Evolutionary conservation across 352 stramenopile species (phyloP).

Genomic region (Globisporangium apiculatum): DNA sequence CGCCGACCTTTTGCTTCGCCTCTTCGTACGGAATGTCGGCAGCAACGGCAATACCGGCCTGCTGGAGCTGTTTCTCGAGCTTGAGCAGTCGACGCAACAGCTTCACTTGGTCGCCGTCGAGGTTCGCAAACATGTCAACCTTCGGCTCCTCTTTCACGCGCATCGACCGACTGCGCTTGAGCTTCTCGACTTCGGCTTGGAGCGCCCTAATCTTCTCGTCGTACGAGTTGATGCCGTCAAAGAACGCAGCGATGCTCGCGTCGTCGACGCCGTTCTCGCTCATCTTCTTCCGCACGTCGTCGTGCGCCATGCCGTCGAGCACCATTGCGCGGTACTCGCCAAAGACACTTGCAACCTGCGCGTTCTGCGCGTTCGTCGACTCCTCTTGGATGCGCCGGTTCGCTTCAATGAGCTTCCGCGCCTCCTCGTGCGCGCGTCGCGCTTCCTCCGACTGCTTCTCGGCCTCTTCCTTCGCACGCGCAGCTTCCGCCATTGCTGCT

Average conservation of each 20-base stretch:
- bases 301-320: constrained; percentile 55
- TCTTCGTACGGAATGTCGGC: constrained; percentile 92
- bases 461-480: constrained; percentile 68
- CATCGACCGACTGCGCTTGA: constrained; percentile 52
- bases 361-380: constrained; percentile 25
- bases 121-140: constrained; percentile 59
- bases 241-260: constrained; percentile 63
- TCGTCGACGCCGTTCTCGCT: constrained; percentile 71
- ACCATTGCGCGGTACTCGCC: constrained; percentile 62
- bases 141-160: constrained; percentile 45
- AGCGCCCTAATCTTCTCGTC: constrained; percentile 76
- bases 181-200: constrained; percentile 79
- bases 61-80: constrained; percentile 76
- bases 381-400: constrained; percentile 77
- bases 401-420: constrained; percentile 77
- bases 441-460: constrained; percentile 77
- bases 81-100: constrained; percentile 75
- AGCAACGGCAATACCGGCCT: constrained; percentile 83
- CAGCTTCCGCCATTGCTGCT: constrained; percentile 77
- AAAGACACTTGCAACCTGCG: constrained; percentile 49
- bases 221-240: constrained; percentile 79
- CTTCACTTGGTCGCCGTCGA: constrained; percentile 75
- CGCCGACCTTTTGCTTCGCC: constrained; percentile 85
- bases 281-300: constrained; percentile 74
- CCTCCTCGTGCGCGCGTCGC: constrained; percentile 66